Evolutionary conservation across 1,284 basidiomycete species (phyloP).

Genomic region (Stereum hirsutum): DNA sequence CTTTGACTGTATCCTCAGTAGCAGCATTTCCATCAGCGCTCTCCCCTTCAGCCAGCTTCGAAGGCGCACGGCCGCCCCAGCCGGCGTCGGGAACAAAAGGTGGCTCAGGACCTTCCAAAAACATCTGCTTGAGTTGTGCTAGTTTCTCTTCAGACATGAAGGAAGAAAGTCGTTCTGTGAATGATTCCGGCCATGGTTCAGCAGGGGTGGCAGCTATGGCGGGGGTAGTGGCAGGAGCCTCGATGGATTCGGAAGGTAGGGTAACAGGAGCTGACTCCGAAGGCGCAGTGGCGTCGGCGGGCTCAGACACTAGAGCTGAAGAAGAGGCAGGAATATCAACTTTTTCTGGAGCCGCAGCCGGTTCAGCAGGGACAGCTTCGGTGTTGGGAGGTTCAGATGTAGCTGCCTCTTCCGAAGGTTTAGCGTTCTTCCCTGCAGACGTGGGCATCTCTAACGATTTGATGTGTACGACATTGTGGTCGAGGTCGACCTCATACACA

Average conservation of each 20-base stretch:
- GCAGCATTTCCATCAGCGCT: too few relatives aligned
- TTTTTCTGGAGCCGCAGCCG: constrained; percentile 11
- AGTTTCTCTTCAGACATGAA: constrained; percentile 60
- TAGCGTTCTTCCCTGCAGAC: constrained; percentile 30
- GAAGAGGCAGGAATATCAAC: background rate
- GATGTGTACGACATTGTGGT: constrained; percentile 71
- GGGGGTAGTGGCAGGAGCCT: background rate
- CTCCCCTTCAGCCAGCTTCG: constrained; percentile 17
- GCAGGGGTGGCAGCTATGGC: background rate
- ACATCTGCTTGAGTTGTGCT: constrained; percentile 59
- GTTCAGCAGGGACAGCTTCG: constrained; percentile 5
- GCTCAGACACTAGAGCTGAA: background rate
- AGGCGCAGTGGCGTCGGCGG: background rate
- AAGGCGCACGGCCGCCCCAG: constrained; percentile 42
- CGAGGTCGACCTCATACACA: constrained; percentile 81
- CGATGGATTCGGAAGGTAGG: background rate
- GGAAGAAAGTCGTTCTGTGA: constrained; percentile 43
- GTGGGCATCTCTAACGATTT: constrained; percentile 68
- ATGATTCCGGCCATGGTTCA: constrained; percentile 53
- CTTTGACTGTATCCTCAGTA: constrained; percentile 14
- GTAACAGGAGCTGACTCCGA: background rate
- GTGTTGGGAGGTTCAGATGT: constrained; percentile 4
- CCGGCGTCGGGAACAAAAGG: constrained; percentile 59
- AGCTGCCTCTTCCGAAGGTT: constrained; percentile 1
- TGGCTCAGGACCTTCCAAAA: constrained; percentile 67